Conservation (phyloP, 202 grass and related monocot species). For the Carex arenaria region DNA sequence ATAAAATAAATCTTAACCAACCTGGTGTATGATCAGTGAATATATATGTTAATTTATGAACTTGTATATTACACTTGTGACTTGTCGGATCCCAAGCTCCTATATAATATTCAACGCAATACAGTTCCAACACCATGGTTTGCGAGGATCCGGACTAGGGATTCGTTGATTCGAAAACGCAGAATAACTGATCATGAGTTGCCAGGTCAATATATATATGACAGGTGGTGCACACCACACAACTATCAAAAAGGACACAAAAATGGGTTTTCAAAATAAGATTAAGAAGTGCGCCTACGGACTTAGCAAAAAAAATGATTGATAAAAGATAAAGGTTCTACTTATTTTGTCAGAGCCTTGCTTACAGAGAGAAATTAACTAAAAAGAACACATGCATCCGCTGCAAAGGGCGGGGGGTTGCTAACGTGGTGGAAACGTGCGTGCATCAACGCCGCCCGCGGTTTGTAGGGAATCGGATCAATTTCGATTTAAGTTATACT, state of each 20-base stretch:
- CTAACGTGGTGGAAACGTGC: not conserved
- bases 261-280: too few species aligned
- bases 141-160: not conserved
- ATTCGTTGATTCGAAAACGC: not conserved
- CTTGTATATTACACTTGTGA: not conserved
- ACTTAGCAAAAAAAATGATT: too few species aligned
- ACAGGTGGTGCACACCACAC: not conserved
- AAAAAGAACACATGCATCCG: not conserved
- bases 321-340: not conserved
- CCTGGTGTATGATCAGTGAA: not conserved
- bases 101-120: not conserved
- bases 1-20: not conserved
- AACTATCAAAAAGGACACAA: too few species aligned
- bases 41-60: conserved; percentile 8
- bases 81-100: conserved; percentile 1
- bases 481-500: too few species aligned
- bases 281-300: too few species aligned
- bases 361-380: not conserved
- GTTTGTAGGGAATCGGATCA: not conserved
- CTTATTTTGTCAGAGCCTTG: not conserved
- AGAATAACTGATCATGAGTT: not conserved
- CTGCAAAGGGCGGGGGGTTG: not conserved
- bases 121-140: not conserved
- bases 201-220: not conserved
- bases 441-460: not conserved